These are phyloP conservation scores for Coelastrella sp. DNA, from an alignment of 139 green algal species.

Conservation along the genomic window DNA sequence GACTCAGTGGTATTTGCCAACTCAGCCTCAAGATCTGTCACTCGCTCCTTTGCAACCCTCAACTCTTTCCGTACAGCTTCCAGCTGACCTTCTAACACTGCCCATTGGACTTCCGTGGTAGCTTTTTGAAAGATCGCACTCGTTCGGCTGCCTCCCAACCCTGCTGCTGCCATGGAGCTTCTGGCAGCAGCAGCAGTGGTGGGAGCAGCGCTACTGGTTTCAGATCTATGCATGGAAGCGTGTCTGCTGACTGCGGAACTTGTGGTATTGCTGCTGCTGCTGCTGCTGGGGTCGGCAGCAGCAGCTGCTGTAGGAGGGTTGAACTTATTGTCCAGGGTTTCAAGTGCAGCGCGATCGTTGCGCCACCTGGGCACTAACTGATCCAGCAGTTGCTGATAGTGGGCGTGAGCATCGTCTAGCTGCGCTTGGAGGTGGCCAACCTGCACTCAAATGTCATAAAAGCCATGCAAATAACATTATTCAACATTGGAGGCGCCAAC, in stretches of 20 bases:
- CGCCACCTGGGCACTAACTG: background rate
- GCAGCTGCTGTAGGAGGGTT: background rate
- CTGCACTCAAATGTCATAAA: background rate
- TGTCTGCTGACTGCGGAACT: background rate
- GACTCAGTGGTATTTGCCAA: background rate
- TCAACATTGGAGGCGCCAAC: background rate
- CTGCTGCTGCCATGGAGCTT: background rate
- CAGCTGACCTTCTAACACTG: background rate
- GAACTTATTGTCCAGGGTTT: background rate
- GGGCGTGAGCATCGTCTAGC: background rate
- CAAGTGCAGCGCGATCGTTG: background rate
- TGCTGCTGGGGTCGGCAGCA: background rate
- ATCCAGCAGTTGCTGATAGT: conserved; percentile 43
- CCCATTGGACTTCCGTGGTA: background rate
- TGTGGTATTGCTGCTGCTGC: background rate
- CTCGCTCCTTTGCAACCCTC: background rate
- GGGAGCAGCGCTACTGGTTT: background rate
- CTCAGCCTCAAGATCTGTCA: background rate
- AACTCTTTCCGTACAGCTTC: background rate
- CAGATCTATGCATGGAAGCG: background rate
- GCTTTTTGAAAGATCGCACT: background rate
- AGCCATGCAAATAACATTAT: background rate
- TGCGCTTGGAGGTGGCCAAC: background rate
- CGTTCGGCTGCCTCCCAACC: background rate
- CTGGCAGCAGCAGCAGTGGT: background rate